Evolutionary conservation across 768 basidiomycete genomes (phyloP), one percentile per base, ranked within the genome.

Genomic region (Grammothele lineata): DNA sequence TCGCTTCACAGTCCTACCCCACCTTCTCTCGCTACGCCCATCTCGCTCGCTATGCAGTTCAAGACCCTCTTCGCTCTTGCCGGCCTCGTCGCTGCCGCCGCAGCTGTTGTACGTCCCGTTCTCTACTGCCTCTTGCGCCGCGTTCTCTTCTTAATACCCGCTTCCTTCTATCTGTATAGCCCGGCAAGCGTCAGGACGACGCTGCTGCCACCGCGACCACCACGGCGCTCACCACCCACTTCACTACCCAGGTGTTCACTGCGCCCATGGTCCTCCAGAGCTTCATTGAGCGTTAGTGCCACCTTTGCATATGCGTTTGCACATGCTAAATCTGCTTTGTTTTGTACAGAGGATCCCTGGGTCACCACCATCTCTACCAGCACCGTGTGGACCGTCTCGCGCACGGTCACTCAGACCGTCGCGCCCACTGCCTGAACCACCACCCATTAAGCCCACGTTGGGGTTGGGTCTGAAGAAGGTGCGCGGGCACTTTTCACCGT

Each of bases 361-460:
- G 39, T 53, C 37, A 53, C 51, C 33, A 53, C 51, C 26, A 44
- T 53, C 35, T 41, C 42, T 18, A 53, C 51, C n/a, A 14, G 40
- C 33, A 53, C 51, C 14, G 21, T 47, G 21, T 53, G 51, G 51
- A 48, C 46, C 11, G 46, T 48, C 8, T 36, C 51, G 12, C 51
- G 41, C 43, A 53, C 46, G 12, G 51, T 45, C 5, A 53, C 51
- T 4, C 30, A 27, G 30, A 24, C 21, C 14, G 33, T 19, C 25
- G n/a, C n/a, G n/a, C n/a, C n/a, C n/a, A n/a, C n/a, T n/a, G n/a
- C n/a, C n/a, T n/a, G n/a, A n/a, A n/a, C n/a, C n/a, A n/a, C n/a
- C n/a, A n/a, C n/a, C n/a, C n/a, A n/a, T n/a, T n/a, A n/a, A n/a
- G n/a, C n/a, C n/a, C n/a, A n/a, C n/a, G n/a, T n/a, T n/a, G n/a